Base-by-base conservation (phyloP, 192 early-diverging fungal species). In the Neocallimastix lanati region DNA sequence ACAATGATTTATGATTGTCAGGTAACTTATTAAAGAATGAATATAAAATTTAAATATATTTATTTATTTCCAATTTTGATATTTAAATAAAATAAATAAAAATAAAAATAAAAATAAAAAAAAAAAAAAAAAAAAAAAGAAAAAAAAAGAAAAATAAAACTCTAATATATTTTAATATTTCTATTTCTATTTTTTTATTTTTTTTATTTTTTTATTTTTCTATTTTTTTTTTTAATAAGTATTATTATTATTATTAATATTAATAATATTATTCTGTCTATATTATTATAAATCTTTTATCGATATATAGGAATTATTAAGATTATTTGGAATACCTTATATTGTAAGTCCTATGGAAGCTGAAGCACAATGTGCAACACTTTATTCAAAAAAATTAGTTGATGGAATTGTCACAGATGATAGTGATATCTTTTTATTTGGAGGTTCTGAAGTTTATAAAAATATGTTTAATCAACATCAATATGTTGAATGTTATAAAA, bases 361-460 rank as follows among this genome's bases (percentile, higher is more conserved):
- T 9, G 98, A 99, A 83, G 93, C 95, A 12, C 96, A 99, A 85
- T 99, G 98, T 79, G 98, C 98, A 7, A 87, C 37, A 27, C 80
- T 90, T 25, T 15, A 78, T 25, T 29, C 78, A 9, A 82, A 87
- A 36, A 82, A 94, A 35, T 85, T 97, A 27, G 95, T 97, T 0
- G 95, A 99, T 80, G 98, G 96, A 0, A 96, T 98, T 78, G 88
- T 98, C 38, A 98, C 96, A 0, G 98, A 99, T 81, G 98, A 98
- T 79, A 95, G 94, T 21, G 98, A 99, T 82, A 94, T 96, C 12
- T 98, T 98, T 82, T 84, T 99, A 30, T 98, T 99, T 89, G 96
- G 96, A 14, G 88, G 87, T 3, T 84, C 82, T 15, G 40, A 77
- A 4, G 91, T 98, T 2, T 98, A 95, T 82, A 94, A 93, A 77